phyloP scores from a whole-genome alignment of 2,329 filamentous ascomycete genomes.

The Pestalotiopsis sp. region DNA sequence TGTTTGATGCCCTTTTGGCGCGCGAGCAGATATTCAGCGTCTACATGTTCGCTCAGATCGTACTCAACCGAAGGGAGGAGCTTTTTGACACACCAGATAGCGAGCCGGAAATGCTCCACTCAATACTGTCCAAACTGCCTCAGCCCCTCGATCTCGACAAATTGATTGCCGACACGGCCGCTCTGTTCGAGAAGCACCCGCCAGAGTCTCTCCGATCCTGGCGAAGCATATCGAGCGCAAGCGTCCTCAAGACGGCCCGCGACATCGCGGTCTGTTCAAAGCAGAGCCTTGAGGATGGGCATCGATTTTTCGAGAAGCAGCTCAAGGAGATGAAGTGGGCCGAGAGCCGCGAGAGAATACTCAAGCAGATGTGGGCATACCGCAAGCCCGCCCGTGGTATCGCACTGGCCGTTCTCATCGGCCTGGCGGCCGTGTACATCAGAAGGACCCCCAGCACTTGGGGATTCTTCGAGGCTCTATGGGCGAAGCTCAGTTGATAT shows the following conservation, averaged over 20 bases:
- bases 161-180: slow-evolving; percentile 66
- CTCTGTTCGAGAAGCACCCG: slow-evolving; percentile 65
- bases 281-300: slow-evolving; percentile 67
- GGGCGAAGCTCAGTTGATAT: not conserved
- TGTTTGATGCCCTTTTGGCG: slow-evolving; percentile 91
- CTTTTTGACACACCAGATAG: slow-evolving; percentile 81
- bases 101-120: slow-evolving; percentile 91
- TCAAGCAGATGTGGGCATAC: slow-evolving; percentile 61
- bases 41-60: slow-evolving; percentile 89
- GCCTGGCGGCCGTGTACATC: slow-evolving; percentile 67
- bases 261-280: slow-evolving; percentile 46
- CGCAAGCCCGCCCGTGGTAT: slow-evolving; percentile 62
- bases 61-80: slow-evolving; percentile 77
- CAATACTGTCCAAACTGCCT: slow-evolving; percentile 83
- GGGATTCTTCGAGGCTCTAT: slow-evolving; percentile 3
- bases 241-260: slow-evolving; percentile 82
- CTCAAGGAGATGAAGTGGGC: slow-evolving; percentile 68
- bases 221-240: slow-evolving; percentile 70
- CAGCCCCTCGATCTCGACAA: slow-evolving; percentile 76
- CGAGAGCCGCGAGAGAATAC: slow-evolving; percentile 55
- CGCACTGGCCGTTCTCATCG: slow-evolving; percentile 66
- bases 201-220: slow-evolving; percentile 73
- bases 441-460: slow-evolving; percentile 44
- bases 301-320: slow-evolving; percentile 69
- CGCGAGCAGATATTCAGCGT: slow-evolving; percentile 84